phyloP scores from a whole-genome alignment of 2,329 filamentous ascomycete genomes.

The Hymenoscyphus fraxineus region DNA sequence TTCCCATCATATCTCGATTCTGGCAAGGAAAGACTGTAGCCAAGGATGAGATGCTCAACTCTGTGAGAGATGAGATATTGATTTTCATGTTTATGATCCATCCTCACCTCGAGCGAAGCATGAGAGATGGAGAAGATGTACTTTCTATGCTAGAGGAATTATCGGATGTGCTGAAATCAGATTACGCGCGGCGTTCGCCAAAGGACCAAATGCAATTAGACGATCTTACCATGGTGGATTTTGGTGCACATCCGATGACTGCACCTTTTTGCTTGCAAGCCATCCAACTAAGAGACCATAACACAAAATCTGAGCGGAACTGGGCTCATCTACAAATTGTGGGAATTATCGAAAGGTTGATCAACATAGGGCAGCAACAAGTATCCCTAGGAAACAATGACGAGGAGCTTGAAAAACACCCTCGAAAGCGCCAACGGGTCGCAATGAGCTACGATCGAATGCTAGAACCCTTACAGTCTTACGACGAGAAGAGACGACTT shows the following conservation, averaged over 20 bases:
- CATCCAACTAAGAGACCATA: conserved; percentile 53
- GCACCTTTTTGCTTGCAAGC: conserved; percentile 44
- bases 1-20: conserved; percentile 70
- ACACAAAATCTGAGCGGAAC: conserved; percentile 52
- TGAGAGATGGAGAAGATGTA: conserved; percentile 38
- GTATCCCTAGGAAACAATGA: conserved; percentile 7
- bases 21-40: conserved; percentile 70
- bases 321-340: conserved; percentile 59
- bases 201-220: conserved; percentile 73
- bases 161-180: conserved; percentile 65
- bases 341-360: conserved; percentile 49
- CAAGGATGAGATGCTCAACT: conserved; percentile 52
- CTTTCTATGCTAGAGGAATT: conserved; percentile 57
- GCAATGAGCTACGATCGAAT: conserved; percentile 26
- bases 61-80: conserved; percentile 73
- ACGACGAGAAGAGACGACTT: conserved; percentile 24
- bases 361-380: conserved; percentile 23
- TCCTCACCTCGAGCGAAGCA: conserved; percentile 57
- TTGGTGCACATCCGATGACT: conserved; percentile 27
- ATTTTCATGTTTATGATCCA: conserved; percentile 65
- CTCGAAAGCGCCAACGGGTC: conserved; percentile 33
- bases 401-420: conserved; percentile 21
- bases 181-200: conserved; percentile 71
- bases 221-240: conserved; percentile 55
- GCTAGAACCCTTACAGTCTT: conserved; percentile 26